phyloP scores from a whole-genome alignment of 2,329 filamentous ascomycete species.

The Cylindrodendrum hubeiense region DNA sequence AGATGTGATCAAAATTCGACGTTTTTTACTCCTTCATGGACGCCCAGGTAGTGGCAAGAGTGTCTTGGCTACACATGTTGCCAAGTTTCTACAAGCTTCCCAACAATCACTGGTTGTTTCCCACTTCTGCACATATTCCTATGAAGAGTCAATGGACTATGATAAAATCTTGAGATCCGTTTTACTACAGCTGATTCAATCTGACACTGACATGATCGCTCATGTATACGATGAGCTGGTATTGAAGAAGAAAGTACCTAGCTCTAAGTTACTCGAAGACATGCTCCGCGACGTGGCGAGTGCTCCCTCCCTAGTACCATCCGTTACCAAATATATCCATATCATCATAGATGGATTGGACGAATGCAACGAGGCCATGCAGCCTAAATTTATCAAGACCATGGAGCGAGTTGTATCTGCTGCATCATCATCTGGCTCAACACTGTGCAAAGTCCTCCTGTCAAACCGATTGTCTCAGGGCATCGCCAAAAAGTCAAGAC shows the following conservation, averaged over 20 bases:
- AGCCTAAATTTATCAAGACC: background rate
- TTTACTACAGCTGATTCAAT: background rate
- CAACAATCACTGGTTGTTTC: background rate
- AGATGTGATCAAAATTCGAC: constrained; percentile 23
- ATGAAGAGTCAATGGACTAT: background rate
- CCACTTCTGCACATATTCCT: background rate
- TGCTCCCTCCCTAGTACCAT: background rate
- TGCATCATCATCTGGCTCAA: background rate
- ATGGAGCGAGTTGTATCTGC: background rate
- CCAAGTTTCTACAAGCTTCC: background rate
- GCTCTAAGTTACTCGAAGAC: background rate
- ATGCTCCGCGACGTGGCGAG: background rate
- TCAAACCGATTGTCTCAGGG: background rate
- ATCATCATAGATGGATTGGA: constrained; percentile 15
- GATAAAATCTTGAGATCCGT: background rate
- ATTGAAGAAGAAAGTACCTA: constrained; percentile 44
- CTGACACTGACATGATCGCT: background rate
- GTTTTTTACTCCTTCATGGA: constrained; percentile 49
- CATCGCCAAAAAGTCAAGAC: background rate
- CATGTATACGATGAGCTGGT: background rate
- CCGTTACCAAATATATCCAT: background rate
- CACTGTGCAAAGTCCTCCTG: constrained; percentile 7
- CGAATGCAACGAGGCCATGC: background rate
- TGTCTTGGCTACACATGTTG: background rate
- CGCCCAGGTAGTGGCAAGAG: constrained; percentile 39